These are phyloP conservation scores for Harringtonia lauricola DNA, from an alignment of 2,329 filamentous ascomycete species.

Conservation along the genomic window DNA sequence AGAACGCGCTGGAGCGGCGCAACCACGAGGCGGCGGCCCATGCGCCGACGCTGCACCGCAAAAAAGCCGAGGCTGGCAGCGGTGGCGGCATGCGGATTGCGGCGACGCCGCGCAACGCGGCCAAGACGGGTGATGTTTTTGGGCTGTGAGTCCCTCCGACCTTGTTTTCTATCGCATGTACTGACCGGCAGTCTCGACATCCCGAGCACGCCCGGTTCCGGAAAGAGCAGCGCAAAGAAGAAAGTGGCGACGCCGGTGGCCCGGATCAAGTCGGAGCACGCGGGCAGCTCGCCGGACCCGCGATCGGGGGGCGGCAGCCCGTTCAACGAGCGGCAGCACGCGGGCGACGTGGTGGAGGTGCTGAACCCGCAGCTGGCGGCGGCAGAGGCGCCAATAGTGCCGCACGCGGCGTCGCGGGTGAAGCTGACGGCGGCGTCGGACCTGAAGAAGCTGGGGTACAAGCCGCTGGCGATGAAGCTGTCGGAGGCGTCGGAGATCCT, in stretches of 20 bases:
- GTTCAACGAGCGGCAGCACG: slow-evolving; percentile 67
- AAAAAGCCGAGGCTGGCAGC: slow-evolving; percentile 45
- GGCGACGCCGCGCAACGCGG: slow-evolving; percentile 50
- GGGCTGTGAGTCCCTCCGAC: slow-evolving; percentile 50
- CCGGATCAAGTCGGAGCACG: slow-evolving; percentile 30
- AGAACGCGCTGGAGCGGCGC: slow-evolving; percentile 60
- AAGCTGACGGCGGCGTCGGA: slow-evolving; percentile 81
- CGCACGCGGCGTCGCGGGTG: slow-evolving; percentile 65
- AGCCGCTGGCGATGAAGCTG: slow-evolving; percentile 87
- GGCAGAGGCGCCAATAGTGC: slow-evolving; percentile 58
- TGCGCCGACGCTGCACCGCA: slow-evolving; percentile 23
- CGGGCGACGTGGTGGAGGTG: slow-evolving; percentile 73
- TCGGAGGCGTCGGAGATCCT: slow-evolving; percentile 87
- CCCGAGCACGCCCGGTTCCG: slow-evolving; percentile 44
- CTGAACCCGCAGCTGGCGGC: slow-evolving; percentile 65
- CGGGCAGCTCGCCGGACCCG: slow-evolving; percentile 32
- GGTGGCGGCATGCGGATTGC: slow-evolving; percentile 41
- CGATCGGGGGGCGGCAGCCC: slow-evolving; percentile 62
- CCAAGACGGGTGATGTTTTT: slow-evolving; percentile 58
- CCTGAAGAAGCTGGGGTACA: slow-evolving; percentile 82
- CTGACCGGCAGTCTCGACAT: slow-evolving; percentile 48
- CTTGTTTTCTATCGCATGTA: neutral
- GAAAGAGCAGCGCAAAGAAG: slow-evolving; percentile 19
- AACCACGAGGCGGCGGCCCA: slow-evolving; percentile 41
- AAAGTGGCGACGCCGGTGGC: slow-evolving; percentile 35